Percentiles rank a stretch among this genome's conserved stretches.
phyloP scores from a whole-genome alignment of 495 filamentous ascomycete genomes.

The Hypoxylon trugodes region DNA sequence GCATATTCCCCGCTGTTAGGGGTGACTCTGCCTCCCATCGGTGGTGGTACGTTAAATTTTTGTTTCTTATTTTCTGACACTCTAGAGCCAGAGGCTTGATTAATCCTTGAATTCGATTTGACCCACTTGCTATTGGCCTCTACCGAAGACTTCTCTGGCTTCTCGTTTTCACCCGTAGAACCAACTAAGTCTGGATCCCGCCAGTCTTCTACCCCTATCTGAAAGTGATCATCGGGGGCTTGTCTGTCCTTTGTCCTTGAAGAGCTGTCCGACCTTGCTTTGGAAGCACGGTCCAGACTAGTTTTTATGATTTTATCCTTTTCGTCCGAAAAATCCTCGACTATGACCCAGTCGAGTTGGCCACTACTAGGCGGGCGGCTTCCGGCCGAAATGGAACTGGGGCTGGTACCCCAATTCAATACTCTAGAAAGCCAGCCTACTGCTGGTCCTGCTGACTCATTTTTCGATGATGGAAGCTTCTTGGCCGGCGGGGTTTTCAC shows the following conservation, averaged over 20 bases:
- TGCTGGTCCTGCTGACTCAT: conserved; percentile 13
- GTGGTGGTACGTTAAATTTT: conserved; percentile 43
- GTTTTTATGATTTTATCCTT: conserved; percentile 49
- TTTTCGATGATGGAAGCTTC: conserved; percentile 11
- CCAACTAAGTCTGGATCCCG: conserved; percentile 81
- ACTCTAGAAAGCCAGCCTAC: conserved; percentile 65
- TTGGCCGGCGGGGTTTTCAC: conserved; percentile 21
- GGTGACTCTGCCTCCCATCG: conserved; percentile 75
- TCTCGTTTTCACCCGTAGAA: conserved; percentile 26
- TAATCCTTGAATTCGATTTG: conserved; percentile 35
- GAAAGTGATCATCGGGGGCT: conserved; percentile 71
- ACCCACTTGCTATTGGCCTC: conserved; percentile 21
- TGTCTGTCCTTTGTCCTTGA: conserved; percentile 26
- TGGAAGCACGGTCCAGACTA: conserved; percentile 48
- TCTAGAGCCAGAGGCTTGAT: conserved; percentile 17
- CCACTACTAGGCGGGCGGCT: conserved; percentile 82
- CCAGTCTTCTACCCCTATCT: conserved; percentile 95
- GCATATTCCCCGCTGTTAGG: conserved; percentile 81
- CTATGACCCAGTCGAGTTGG: conserved; percentile 78
- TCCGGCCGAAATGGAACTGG: conserved; percentile 38
- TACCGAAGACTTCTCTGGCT: conserved; percentile 15
- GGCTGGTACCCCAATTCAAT: conserved; percentile 59
- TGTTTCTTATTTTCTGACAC: conserved; percentile 49
- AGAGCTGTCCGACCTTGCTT: conserved; percentile 36
- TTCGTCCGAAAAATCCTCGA: conserved; percentile 73